Evolutionary conservation across 805 yeast species (phyloP).

Genomic region (Metschnikowia cerradonensis): DNA sequence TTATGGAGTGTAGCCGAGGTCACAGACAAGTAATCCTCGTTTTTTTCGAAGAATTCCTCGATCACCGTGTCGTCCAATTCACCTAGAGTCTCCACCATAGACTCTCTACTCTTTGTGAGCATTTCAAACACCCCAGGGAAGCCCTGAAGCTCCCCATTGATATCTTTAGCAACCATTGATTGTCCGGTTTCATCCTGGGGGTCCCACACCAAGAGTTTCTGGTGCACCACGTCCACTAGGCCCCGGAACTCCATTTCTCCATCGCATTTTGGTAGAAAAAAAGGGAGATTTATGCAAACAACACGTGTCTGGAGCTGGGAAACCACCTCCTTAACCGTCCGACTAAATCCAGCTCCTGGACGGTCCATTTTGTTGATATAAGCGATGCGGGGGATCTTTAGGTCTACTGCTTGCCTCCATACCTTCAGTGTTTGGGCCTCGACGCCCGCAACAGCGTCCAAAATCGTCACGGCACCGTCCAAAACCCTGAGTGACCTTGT

Average conservation of each 20-base stretch:
- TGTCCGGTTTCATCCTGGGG: conserved; percentile 45
- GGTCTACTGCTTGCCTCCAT: conserved; percentile 77
- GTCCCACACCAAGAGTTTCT: conserved; percentile 55
- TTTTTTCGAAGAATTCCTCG: conserved; percentile 67
- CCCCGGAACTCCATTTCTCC: conserved; percentile 55
- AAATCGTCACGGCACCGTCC: conserved; percentile 89
- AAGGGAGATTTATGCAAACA: conserved; percentile 73
- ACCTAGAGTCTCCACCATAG: conserved; percentile 78
- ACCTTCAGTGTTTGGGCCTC: conserved; percentile 98
- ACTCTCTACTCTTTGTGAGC: conserved; percentile 56
- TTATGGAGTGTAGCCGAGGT: conserved; percentile 49
- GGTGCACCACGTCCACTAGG: conserved; percentile 68
- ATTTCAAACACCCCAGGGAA: conserved; percentile 40
- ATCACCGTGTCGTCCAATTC: conserved; percentile 77
- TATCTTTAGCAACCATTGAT: conserved; percentile 44
- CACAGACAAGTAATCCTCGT: conserved; percentile 67
- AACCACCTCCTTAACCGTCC: conserved; percentile 83
- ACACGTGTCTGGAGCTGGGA: conserved; percentile 70
- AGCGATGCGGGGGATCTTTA: conserved; percentile 69
- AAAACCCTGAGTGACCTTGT: conserved; percentile 82
- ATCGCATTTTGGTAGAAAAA: conserved; percentile 38
- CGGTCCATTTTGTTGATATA: conserved; percentile 95
- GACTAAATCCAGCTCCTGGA: conserved; percentile 89
- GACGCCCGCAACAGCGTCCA: conserved; percentile 97
- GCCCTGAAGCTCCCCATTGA: conserved; percentile 18